Base-by-base conservation (phyloP, 2,329 filamentous ascomycete species). In the Rugonectria rugulosa region DNA sequence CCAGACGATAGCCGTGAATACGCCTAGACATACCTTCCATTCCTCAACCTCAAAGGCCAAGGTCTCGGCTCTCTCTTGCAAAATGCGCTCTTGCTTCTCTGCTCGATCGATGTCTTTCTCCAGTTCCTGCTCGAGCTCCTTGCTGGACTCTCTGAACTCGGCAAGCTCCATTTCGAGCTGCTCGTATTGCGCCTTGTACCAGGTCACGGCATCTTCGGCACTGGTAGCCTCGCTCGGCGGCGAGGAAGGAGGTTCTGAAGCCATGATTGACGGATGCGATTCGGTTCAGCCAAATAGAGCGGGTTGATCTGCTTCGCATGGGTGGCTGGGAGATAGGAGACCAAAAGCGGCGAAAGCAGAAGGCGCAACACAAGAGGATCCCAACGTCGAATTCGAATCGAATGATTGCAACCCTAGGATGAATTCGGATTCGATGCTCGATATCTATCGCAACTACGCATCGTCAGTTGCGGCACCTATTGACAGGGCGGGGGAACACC, bases 111-210 rank as follows among this genome's bases (percentile, higher is more conserved):
- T 88, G 73, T 99, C 95, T 79, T 93, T 96, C 76, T 99, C 95
- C 48, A 99, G 81, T 75, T 98, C 95, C 42, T 89, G 86, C 75
- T 99, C 95, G 24, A 99, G 83, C 74, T 98, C 95, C 73, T 92
- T 90, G 75, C 93, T 97, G 50, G 92, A 97, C 54, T 91, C 84
- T 70, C 97, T 91, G 73, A 99, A 99, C 69, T 99, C 95, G 60
- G 90, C 86, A 58, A 99, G 85, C 75, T 99, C 95, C 48, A 87
- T 81, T 76, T 97, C 95, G 31, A 99, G 84, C 72, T 92, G 87
- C 76, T 96, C 92, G 78, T 98, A 98, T 74, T 98, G 94, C 49
- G 87, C 78, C 80, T 99, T 99, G 85, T 98, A 99, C 84, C 95
- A 97, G 55, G 88, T 84, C 47, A 99, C 81, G 59, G 93, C 89